phyloP scores from a whole-genome alignment of 2,329 filamentous ascomycete genomes.

The Calonectria ilicicola region DNA sequence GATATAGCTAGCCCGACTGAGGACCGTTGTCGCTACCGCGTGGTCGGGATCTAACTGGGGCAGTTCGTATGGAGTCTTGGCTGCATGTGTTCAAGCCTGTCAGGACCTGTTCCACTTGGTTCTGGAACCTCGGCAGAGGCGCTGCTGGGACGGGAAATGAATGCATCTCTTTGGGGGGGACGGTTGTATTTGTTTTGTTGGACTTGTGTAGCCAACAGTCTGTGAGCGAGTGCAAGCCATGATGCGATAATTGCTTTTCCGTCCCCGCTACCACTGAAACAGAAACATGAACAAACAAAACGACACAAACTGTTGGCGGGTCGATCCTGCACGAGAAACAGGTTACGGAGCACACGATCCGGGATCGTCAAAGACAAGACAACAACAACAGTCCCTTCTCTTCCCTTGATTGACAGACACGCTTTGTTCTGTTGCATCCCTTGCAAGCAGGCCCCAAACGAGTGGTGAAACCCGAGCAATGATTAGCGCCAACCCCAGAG shows the following conservation, averaged over 20 bases:
- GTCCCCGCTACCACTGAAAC: too few species aligned
- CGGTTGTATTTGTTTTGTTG: too few species aligned
- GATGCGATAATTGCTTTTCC: too few species aligned
- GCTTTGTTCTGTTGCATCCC: not conserved
- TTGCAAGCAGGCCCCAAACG: not conserved
- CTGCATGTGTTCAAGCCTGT: too few species aligned
- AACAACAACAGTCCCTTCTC: too few species aligned
- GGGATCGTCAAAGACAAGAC: not conserved
- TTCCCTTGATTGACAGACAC: not conserved
- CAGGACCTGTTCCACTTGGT: too few species aligned
- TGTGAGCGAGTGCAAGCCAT: too few species aligned
- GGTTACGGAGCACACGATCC: not conserved
- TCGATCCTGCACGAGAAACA: not conserved
- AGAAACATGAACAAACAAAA: too few species aligned
- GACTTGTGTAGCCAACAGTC: too few species aligned
- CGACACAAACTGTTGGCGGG: not conserved
- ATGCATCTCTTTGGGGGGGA: too few species aligned
- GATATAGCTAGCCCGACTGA: not conserved
- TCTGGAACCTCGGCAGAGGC: too few species aligned
- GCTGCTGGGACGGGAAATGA: too few species aligned
- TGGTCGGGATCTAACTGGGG: not conserved
- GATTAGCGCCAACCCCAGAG: not conserved
- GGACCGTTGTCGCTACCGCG: not conserved
- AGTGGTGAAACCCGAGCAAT: not conserved
- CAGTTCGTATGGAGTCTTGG: not conserved